These are phyloP conservation scores for Psilocybe tampanensis DNA, from an alignment of 768 basidiomycete species.

Conservation along the genomic window DNA sequence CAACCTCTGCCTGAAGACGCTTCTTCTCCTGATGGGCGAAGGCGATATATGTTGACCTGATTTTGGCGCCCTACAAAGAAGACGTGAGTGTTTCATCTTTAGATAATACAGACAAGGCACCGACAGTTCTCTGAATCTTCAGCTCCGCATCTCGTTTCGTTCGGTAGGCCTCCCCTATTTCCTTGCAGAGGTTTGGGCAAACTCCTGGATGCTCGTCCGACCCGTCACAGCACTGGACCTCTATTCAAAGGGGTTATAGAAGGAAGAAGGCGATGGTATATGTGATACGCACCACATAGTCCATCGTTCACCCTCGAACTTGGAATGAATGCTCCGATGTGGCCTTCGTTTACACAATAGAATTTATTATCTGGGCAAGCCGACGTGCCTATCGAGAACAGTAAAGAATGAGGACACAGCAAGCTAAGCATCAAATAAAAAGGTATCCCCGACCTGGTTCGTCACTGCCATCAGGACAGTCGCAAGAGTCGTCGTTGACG, in stretches of 20 bases:
- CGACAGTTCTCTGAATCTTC: slow-evolving; percentile 80
- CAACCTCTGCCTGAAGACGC: slow-evolving; percentile 69
- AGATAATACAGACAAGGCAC: slow-evolving; percentile 24
- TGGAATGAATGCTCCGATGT: slow-evolving; percentile 78
- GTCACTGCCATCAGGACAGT: slow-evolving; percentile 93
- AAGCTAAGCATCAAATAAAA: neutral
- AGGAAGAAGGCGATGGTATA: neutral
- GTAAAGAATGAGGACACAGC: slow-evolving; percentile 8
- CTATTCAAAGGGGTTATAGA: slow-evolving; percentile 41
- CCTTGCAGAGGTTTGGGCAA: slow-evolving; percentile 77
- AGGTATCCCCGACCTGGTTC: slow-evolving; percentile 73
- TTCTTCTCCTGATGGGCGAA: slow-evolving; percentile 90
- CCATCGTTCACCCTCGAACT: slow-evolving; percentile 90
- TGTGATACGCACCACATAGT: slow-evolving; percentile 72
- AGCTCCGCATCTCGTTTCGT: slow-evolving; percentile 70
- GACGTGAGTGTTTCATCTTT: neutral
- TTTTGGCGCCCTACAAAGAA: slow-evolving; percentile 76
- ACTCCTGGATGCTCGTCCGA: slow-evolving; percentile 86
- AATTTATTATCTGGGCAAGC: slow-evolving; percentile 79
- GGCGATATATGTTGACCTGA: slow-evolving; percentile 84
- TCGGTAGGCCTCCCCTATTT: slow-evolving; percentile 71
- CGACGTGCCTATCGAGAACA: slow-evolving; percentile 62
- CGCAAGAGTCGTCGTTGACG: slow-evolving; percentile 94
- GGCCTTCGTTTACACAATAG: slow-evolving; percentile 87
- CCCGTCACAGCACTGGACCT: slow-evolving; percentile 93